Evolutionary conservation across 345 rosid species (phyloP).

Genomic region (Gossypium raimondii): DNA sequence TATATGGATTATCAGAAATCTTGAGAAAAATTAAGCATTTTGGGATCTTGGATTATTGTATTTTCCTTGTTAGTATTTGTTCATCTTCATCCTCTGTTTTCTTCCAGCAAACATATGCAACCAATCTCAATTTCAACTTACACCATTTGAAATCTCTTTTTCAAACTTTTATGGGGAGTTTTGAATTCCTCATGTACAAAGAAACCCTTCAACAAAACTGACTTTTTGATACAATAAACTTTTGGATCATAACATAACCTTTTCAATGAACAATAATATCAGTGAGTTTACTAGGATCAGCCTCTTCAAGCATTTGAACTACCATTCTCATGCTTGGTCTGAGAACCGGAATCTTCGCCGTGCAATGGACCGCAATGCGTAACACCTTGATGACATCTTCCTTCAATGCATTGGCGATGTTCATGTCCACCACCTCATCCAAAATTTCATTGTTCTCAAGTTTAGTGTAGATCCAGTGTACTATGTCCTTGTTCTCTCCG

Average conservation of each 20-base stretch:
- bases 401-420: conserved; percentile 34
- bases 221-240: too few relatives aligned
- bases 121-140: too few relatives aligned
- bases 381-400: conserved; percentile 55
- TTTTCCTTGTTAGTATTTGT: too few relatives aligned
- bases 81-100: too few relatives aligned
- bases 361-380: conserved; percentile 58
- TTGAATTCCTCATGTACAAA: neutral
- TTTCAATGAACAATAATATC: neutral
- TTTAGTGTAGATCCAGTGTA: conserved; percentile 48
- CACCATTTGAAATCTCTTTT: too few relatives aligned
- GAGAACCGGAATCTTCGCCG: conserved; percentile 42
- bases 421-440: conserved; percentile 42
- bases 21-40: too few relatives aligned
- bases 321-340: conserved; percentile 81
- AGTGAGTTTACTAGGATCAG: neutral
- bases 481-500: conserved; percentile 64
- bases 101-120: too few relatives aligned
- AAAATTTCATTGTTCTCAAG: conserved; percentile 34
- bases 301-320: neutral
- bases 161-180: too few relatives aligned
- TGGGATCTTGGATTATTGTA: too few relatives aligned
- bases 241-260: neutral
- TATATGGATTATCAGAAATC: too few relatives aligned
- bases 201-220: too few relatives aligned